Evolutionary conservation across 306 rosid species (phyloP).

Genomic region (Cucurbita ficifolia): DNA sequence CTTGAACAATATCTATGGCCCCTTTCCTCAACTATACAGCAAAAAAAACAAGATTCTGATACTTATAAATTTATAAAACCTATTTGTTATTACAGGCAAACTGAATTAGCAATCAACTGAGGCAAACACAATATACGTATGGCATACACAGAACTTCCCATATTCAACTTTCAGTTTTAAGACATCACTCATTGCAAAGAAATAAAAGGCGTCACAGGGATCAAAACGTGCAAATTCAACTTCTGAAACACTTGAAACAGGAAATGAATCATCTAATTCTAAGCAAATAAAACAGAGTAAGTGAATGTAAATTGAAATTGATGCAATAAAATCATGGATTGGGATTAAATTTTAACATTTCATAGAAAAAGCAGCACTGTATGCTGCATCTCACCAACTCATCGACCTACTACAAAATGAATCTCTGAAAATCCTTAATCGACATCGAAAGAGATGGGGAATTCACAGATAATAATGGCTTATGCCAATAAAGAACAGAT

Average conservation of each 20-base stretch:
- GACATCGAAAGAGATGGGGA: background rate
- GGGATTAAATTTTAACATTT: background rate
- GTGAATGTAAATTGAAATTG: background rate
- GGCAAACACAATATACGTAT: background rate
- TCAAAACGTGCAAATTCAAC: background rate
- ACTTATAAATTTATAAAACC: background rate
- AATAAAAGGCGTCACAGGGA: background rate
- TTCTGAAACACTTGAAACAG: background rate
- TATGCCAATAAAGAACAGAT: too few relatives aligned
- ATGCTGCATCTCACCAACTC: background rate
- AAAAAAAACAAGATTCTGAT: background rate
- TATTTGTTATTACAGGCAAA: background rate
- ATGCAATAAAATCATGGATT: background rate
- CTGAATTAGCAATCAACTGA: background rate
- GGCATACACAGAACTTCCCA: background rate
- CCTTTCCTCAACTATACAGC: constrained; percentile 42
- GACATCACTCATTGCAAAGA: background rate
- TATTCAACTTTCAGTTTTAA: background rate
- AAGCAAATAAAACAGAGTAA: background rate
- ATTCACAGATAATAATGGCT: too few relatives aligned
- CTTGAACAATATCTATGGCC: constrained; percentile 84
- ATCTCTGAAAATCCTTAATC: background rate
- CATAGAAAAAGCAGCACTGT: background rate
- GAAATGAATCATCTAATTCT: background rate
- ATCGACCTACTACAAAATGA: background rate